A percentile compares a stretch with the other conserved stretches of the same genome.
These are phyloP conservation scores for Penicillium griseofulvum DNA, from an alignment of 2,329 filamentous ascomycete species.

Conservation along the genomic window DNA sequence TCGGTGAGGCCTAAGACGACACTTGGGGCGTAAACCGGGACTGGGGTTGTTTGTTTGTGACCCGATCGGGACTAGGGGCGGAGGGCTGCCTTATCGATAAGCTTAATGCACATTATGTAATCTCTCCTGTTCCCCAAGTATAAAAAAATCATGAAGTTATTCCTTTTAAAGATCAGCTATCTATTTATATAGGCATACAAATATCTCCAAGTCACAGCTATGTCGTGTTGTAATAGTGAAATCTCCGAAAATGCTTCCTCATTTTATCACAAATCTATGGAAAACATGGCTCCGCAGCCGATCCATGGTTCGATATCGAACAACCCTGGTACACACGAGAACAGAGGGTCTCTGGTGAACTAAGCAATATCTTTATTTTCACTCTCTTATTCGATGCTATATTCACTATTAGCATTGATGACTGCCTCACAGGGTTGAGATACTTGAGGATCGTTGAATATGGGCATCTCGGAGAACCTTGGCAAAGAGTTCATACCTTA, in stretches of 20 bases:
- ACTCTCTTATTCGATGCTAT: not conserved
- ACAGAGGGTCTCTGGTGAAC: not conserved
- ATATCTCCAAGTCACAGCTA: not conserved
- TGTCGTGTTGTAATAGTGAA: not conserved
- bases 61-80: slow-evolving; percentile 37
- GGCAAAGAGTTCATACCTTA: not conserved
- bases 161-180: not conserved
- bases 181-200: not conserved
- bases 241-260: too few relatives aligned
- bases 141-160: not conserved
- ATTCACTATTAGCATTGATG: too few relatives aligned
- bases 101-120: slow-evolving; percentile 33
- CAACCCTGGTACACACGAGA: not conserved
- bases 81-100: slow-evolving; percentile 40
- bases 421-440: not conserved
- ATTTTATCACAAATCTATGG: not conserved
- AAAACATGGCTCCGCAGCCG: not conserved
- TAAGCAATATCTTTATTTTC: not conserved
- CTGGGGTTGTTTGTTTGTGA: slow-evolving; percentile 39
- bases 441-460: too few relatives aligned
- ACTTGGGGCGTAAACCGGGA: slow-evolving; percentile 8
- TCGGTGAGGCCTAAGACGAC: slow-evolving; percentile 36
- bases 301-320: slow-evolving; percentile 6
- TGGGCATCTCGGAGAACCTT: not conserved
- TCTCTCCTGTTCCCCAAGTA: not conserved